phyloP scores from a whole-genome alignment of 2,329 filamentous ascomycete species.

The Parascedosporium putredinis region DNA sequence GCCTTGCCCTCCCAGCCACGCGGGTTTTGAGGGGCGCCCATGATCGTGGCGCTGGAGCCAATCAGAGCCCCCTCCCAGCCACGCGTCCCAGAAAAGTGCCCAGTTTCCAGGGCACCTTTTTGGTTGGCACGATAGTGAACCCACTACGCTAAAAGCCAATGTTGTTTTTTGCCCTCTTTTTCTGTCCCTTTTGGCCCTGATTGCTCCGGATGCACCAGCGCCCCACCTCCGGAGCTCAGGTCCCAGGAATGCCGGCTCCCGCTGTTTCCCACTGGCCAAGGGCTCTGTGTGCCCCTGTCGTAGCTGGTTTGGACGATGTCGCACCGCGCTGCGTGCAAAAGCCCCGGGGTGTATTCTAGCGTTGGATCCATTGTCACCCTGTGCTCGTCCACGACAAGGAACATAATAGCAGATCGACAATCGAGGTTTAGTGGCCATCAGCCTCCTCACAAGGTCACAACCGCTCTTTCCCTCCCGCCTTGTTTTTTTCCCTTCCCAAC shows the following conservation, averaged over 20 bases:
- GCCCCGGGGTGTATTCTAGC: too few species aligned
- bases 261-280: neutral
- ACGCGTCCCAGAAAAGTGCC: neutral
- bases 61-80: neutral
- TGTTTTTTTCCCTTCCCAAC: neutral
- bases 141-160: too few species aligned
- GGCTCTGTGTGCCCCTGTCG: too few species aligned
- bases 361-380: neutral
- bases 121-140: too few species aligned
- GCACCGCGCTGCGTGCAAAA: too few species aligned
- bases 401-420: neutral
- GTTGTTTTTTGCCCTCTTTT: too few species aligned
- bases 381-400: neutral
- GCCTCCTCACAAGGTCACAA: neutral
- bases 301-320: too few species aligned
- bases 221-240: neutral
- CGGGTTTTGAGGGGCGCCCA: neutral
- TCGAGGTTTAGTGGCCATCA: neutral
- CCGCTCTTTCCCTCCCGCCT: neutral
- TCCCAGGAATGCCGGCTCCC: neutral
- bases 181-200: too few species aligned
- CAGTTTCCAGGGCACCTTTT: too few species aligned
- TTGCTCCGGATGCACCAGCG: too few species aligned
- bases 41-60: neutral
- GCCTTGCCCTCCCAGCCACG: slow-evolving; percentile 2